Evolutionary conservation across 495 filamentous ascomycete genomes (phyloP), one percentile per base, ranked within the genome.

Genomic region (Hyphodiscus hymeniophilus): DNA sequence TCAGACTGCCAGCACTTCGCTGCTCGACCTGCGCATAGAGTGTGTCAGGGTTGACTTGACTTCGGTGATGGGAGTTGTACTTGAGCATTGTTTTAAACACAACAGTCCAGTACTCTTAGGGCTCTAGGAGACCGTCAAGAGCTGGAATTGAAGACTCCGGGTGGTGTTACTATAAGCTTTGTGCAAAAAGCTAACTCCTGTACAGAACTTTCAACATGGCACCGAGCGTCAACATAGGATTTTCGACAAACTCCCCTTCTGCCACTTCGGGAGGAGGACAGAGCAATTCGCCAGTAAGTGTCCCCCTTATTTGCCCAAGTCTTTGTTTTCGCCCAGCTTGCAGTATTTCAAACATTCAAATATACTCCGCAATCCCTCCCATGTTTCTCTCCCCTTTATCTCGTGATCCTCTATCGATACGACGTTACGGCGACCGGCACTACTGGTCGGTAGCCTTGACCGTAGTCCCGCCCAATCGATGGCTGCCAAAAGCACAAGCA

Each of bases 211-310:
- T 57, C 42, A 56, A 45, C 23, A 33, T 50, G 8, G 52, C 43
- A 49, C 47, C 48, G 23, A 51, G 28, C 33, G 35, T 35, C 16
- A 34, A 18, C 20, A 36, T 60, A 47, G 38, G 22, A 3, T 56
- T 47, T 28, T 50, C 58, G 18, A 57, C 57, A 4, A 54, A 77
- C 32, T 77, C 81, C 8, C 82, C 82, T 20, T 81, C 81, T 7
- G 82, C 84, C 23, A 80, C 79, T 11, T 82, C 81, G 0, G 75
- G 74, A 38, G 82, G 77, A 43, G 82, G 77, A 38, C 76, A 78
- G 55, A 77, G 76, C 23, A 82, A 77, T 50, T 77, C 74, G 49
- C 72, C 81, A 53, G 85, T 87, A 69, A 75, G 83, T 73, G 5
- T 20, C 16, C 10, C 38, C 5, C 15, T 43, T 49, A 23, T 20